Evolutionary conservation across 2,329 filamentous ascomycete species (phyloP).

Genomic region (Pseudogymnoascus sp.): DNA sequence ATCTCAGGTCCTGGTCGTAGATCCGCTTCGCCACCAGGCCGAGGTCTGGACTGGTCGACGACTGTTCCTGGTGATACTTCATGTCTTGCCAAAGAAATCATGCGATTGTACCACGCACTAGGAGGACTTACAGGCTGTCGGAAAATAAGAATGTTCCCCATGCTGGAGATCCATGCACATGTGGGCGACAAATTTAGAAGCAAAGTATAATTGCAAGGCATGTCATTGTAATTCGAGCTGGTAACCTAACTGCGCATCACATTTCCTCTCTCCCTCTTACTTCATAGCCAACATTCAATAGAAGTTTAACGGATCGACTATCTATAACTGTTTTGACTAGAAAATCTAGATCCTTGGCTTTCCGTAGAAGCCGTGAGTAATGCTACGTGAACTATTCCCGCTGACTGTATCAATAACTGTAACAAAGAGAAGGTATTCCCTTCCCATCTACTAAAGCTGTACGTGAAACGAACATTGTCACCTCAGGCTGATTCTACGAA

Average conservation of each 20-base stretch:
- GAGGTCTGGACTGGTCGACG: not conserved
- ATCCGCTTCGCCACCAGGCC: not conserved
- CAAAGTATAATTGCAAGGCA: not conserved
- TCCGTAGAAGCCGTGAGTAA: not conserved
- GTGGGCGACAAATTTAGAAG: not conserved
- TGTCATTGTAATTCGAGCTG: not conserved
- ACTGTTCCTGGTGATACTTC: not conserved
- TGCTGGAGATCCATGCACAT: too few relatives aligned
- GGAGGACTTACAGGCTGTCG: too few relatives aligned
- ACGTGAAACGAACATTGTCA: not conserved
- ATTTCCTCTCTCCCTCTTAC: not conserved
- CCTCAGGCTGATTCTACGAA: not conserved
- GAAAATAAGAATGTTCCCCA: too few relatives aligned
- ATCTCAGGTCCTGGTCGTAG: not conserved
- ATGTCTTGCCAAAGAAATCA: too few relatives aligned
- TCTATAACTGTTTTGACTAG: not conserved
- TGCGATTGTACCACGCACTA: too few relatives aligned
- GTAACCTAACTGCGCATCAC: not conserved
- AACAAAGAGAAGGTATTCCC: too few relatives aligned
- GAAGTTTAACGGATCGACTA: not conserved
- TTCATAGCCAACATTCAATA: not conserved
- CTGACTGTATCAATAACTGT: not conserved
- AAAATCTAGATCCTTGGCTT: too few relatives aligned
- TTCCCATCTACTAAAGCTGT: not conserved
- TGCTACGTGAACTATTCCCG: not conserved